Percentiles rank a stretch among this genome's conserved stretches.
phyloP scores from a whole-genome alignment of 2,329 filamentous ascomycete genomes.

The Penicillium sp. region DNA sequence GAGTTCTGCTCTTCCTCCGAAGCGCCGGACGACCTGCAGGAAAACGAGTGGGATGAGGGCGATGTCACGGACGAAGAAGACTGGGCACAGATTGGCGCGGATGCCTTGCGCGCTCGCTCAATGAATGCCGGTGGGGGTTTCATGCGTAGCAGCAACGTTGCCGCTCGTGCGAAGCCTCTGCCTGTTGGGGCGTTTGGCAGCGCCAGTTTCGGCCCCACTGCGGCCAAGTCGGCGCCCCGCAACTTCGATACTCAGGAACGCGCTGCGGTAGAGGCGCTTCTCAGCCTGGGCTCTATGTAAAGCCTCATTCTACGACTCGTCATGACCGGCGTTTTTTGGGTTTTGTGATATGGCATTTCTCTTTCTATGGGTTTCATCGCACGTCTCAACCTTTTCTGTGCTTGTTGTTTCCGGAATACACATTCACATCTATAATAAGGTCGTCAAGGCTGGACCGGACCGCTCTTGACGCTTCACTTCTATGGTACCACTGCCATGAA shows the following conservation, averaged over 20 bases:
- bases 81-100: conserved; percentile 87
- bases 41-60: conserved; percentile 78
- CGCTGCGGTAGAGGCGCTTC: conserved; percentile 52
- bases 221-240: conserved; percentile 45
- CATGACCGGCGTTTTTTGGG: conserved; percentile 26
- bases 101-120: conserved; percentile 72
- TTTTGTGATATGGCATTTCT: not conserved
- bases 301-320: conserved; percentile 5
- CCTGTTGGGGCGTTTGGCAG: conserved; percentile 23
- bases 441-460: conserved; percentile 32
- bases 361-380: not conserved
- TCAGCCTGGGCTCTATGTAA: conserved; percentile 53
- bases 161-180: conserved; percentile 24
- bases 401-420: conserved; percentile 12
- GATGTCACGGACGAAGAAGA: conserved; percentile 95
- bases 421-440: conserved; percentile 19
- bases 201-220: conserved; percentile 34
- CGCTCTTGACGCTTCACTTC: conserved; percentile 20
- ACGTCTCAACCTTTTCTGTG: not conserved
- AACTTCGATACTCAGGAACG: conserved; percentile 46
- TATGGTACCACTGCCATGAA: conserved; percentile 16
- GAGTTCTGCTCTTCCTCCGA: conserved; percentile 75
- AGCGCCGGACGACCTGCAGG: conserved; percentile 64
- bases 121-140: conserved; percentile 50
- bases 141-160: conserved; percentile 35